Evolutionary conservation across 768 basidiomycete species (phyloP).

Genomic region (Termitomyces sp.): DNA sequence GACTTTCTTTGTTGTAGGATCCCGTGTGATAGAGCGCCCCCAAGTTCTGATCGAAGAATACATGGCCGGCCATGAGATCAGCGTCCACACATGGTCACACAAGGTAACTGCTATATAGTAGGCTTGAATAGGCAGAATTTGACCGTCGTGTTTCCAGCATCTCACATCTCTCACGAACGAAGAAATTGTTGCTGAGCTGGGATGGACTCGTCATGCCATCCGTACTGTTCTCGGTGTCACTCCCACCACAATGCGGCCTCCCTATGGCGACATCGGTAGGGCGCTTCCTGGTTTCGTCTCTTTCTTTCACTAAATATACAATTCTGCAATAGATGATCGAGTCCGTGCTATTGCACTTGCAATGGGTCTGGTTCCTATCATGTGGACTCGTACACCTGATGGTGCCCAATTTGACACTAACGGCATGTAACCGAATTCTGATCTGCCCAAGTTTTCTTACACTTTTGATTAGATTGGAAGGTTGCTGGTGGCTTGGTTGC

Average conservation of each 20-base stretch:
- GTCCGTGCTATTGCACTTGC: conserved; percentile 87
- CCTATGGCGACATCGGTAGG: conserved; percentile 76
- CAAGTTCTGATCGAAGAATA: conserved; percentile 75
- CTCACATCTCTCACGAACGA: conserved; percentile 73
- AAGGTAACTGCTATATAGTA: conserved; percentile 37
- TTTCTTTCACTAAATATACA: not conserved
- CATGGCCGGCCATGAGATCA: conserved; percentile 77
- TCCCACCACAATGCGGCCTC: conserved; percentile 77
- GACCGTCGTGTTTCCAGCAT: conserved; percentile 35
- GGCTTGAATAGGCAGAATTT: not conserved
- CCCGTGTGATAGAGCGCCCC: conserved; percentile 79
- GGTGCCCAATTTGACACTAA: conserved; percentile 69
- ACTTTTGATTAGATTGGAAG: conserved; percentile 66
- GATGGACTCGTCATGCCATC: conserved; percentile 89
- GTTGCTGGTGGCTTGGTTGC: conserved; percentile 75
- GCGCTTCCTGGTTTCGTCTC: conserved; percentile 1
- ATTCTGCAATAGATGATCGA: conserved; percentile 66
- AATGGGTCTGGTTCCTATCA: conserved; percentile 89
- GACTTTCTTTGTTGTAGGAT: conserved; percentile 92
- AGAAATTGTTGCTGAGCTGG: conserved; percentile 90
- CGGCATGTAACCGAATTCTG: conserved; percentile 36
- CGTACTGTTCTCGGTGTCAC: conserved; percentile 72
- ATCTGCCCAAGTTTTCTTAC: not conserved
- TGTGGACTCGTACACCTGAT: conserved; percentile 74
- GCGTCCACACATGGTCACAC: conserved; percentile 93